Evolutionary conservation across 2,329 filamentous ascomycete genomes (phyloP).

Genomic region (Akanthomyces uredinophilus): DNA sequence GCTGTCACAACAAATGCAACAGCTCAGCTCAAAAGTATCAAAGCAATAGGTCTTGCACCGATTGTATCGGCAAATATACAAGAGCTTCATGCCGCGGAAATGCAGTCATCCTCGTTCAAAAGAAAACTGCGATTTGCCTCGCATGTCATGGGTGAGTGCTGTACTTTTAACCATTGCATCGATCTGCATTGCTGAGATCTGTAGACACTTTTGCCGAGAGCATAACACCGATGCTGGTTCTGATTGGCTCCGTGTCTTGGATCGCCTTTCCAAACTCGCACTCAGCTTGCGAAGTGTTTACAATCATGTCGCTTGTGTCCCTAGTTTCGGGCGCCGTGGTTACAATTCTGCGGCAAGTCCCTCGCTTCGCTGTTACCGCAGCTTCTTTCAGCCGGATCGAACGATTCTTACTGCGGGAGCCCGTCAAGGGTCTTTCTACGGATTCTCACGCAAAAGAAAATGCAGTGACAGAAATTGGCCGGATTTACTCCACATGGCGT

Average conservation of each 20-base stretch:
- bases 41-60: background rate
- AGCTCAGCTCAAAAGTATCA: background rate
- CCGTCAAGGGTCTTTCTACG: background rate
- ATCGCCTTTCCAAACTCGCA: background rate
- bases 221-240: slow-evolving; percentile 2
- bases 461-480: background rate
- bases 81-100: background rate
- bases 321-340: background rate
- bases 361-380: background rate
- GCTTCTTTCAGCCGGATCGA: background rate
- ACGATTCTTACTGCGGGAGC: background rate
- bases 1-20: slow-evolving; percentile 2
- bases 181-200: background rate
- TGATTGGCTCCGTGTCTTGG: slow-evolving; percentile 3
- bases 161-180: background rate
- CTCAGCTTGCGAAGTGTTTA: background rate
- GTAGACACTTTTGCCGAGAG: background rate
- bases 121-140: background rate
- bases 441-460: background rate
- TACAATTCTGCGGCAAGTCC: background rate
- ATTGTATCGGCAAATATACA: background rate
- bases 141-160: background rate
- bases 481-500: background rate
- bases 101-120: background rate
- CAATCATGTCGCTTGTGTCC: background rate